Percentiles rank a stretch among this genome's conserved stretches.
phyloP scores from a whole-genome alignment of 1,139 yeast species.

The Kodamaea ohmeri region DNA sequence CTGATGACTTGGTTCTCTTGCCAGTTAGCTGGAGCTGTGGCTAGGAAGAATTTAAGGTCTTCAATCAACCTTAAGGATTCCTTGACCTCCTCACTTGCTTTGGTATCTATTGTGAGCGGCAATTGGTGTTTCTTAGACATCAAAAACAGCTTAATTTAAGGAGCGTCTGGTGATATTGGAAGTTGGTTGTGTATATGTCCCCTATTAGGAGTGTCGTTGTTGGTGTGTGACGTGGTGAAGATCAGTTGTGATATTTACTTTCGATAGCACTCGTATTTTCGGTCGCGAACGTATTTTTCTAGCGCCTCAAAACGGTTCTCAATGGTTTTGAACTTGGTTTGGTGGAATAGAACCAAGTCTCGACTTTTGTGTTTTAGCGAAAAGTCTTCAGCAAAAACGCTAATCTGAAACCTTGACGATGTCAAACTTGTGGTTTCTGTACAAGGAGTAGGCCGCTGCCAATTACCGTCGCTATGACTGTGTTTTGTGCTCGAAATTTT shows the following conservation, averaged over 20 bases:
- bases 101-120: constrained; percentile 6
- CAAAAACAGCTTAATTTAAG: not conserved
- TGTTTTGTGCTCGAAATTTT: not conserved
- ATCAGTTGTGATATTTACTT: constrained; percentile 4
- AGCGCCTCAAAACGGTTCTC: constrained; percentile 6
- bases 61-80: constrained; percentile 66
- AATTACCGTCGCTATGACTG: not conserved
- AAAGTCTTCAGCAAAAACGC: not conserved
- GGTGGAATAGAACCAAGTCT: constrained; percentile 1
- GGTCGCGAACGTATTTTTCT: constrained; percentile 3
- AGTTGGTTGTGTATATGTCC: not conserved
- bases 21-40: constrained; percentile 96
- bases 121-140: constrained; percentile 4
- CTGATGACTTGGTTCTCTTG: constrained; percentile 84
- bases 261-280: constrained; percentile 2
- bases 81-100: constrained; percentile 26
- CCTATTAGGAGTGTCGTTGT: not conserved
- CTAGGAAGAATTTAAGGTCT: constrained; percentile 77
- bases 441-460: not conserved
- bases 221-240: not conserved
- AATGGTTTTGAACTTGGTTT: constrained; percentile 4
- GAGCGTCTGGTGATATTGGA: no score
- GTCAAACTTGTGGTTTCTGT: not conserved
- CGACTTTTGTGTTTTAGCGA: not conserved
- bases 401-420: not conserved